Evolutionary conservation across 345 rosid genomes (phyloP), one percentile per base, ranked within the genome.

Genomic region (Psidium friedrichsthalianum): DNA sequence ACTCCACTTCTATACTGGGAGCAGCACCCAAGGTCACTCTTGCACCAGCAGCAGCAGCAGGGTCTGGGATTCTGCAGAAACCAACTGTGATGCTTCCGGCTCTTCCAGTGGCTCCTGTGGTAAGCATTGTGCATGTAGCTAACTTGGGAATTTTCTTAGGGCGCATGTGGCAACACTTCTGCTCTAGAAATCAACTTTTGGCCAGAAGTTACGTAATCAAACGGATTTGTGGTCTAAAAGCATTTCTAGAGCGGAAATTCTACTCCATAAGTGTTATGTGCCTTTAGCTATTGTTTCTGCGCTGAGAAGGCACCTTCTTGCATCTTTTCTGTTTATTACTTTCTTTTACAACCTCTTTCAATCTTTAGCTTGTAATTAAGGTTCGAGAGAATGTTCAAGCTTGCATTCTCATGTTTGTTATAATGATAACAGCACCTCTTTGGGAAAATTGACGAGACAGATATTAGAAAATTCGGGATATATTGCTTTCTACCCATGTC

Each of bases 31-130:
- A 87, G 7, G 88, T 87, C 80, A 90, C 74, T 36, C 47, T 69
- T 85, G 64, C 64, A 54, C 82, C 92, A 83, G 87, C 90, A 42
- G 86, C 90, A 49, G 56, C 91, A 84, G 91, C 76, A 82, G 87
- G 91, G 32, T 54, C 94, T 27, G 90, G 87, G 86, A 83, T 83
- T 89, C 86, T 88, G 86, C 89, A 92, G 84, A 93, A 91, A 90
- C 90, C 94, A 42, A 87, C 85, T 51, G 93, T 89, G 89, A 84
- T 83, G 49, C 76, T 85, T 86, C 92, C 88, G 86, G 91, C 87
- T 89, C 86, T 93, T 86, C 94, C 88, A 86, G 25, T 59, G 49
- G 76, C 85, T 54, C 76, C 89, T 64, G 10, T 29, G 84, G 98
- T 95, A 90, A 92, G 98, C 86, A 82, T 69, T 18, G 25, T 69